Evolutionary conservation across 169 alveolate genomes (phyloP).

Genomic region (Plasmodium billcollinsi): DNA sequence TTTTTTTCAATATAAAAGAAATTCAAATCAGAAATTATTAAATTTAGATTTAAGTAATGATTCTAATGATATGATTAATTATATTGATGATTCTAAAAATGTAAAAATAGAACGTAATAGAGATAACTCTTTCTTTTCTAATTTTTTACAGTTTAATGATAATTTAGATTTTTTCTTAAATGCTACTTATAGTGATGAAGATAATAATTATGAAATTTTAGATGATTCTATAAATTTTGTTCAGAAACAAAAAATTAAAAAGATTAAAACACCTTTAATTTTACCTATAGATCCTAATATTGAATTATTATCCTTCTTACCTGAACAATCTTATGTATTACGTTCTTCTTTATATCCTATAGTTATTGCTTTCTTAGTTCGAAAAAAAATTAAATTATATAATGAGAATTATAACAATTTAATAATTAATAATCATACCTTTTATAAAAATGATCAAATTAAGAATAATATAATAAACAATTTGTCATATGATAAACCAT

Average conservation of each 20-base stretch:
- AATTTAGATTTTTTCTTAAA: conserved; percentile 57
- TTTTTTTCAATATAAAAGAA: conserved; percentile 30
- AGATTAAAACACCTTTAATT: conserved; percentile 41
- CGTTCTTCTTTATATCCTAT: conserved; percentile 73
- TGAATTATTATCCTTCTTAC: conserved; percentile 55
- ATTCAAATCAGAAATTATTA: neutral
- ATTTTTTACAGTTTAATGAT: conserved; percentile 58
- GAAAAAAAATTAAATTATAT: conserved; percentile 55
- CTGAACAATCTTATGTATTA: conserved; percentile 73
- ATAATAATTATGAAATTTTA: conserved; percentile 46
- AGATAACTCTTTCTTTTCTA: conserved; percentile 62
- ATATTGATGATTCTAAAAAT: conserved; percentile 62
- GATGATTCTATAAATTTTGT: conserved; percentile 75
- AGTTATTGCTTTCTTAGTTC: conserved; percentile 65
- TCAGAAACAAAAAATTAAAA: conserved; percentile 55
- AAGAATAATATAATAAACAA: neutral
- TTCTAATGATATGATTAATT: conserved; percentile 9
- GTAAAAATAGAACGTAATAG: conserved; percentile 32
- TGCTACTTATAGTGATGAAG: conserved; percentile 56
- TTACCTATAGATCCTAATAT: conserved; percentile 63
- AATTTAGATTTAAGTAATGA: conserved; percentile 26
- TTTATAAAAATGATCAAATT: conserved; percentile 31
- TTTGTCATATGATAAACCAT: conserved; percentile 8
- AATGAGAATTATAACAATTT: conserved; percentile 43
- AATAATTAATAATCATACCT: conserved; percentile 57